Base-by-base conservation (phyloP, 2,329 filamentous ascomycete species). In the Calonectria hongkongensis region DNA sequence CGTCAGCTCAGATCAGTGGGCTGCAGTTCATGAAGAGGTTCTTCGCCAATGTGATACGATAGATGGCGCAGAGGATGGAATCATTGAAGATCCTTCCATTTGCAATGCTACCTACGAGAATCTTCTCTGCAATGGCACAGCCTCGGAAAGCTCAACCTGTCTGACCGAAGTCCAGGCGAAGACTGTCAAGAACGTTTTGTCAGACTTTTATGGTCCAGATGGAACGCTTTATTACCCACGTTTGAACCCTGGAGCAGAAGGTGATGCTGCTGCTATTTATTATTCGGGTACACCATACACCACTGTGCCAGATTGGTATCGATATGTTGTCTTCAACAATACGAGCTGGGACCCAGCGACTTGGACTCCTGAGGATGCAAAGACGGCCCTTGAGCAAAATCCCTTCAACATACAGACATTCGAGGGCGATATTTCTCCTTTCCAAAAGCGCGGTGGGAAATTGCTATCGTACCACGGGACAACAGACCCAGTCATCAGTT, bases 401-500 rank as follows among this genome's bases (percentile, higher is more conserved):
- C 89, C 78, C 87, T 88, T 77, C 1, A 85, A 84, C 3, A 81
- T 84, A 21, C 83, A 83, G 9, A 86, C 87, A 0, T 83, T 82
- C 69, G 74, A 83, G 6, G 84, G 85, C 39, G 82, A 87, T 39
- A 79, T 88, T 7, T 78, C 84, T 0, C 71, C 75, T 1, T 86
- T 87, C 78, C 81, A 81, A 16, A 75, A 81, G 12, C 80, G 83
- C 4, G 87, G 87, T 8, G 82, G 84, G 15, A 87, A 87, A 78
- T 80, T 88, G 21, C 50, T 89, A 9, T 82, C 87, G 76, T 89
- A 87, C 78, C 87, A 89, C 73, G 87, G 87, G 1, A 79, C 83
- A 2, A 60, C 78, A 10, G 78, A 79, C 0, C 67, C 68, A 0
- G 56, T 74, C 4, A 78, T 79, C 41, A 77, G 70, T 51, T 72